Evolutionary conservation across 2,329 filamentous ascomycete species (phyloP).

Genomic region (Fusarium anthophilum): DNA sequence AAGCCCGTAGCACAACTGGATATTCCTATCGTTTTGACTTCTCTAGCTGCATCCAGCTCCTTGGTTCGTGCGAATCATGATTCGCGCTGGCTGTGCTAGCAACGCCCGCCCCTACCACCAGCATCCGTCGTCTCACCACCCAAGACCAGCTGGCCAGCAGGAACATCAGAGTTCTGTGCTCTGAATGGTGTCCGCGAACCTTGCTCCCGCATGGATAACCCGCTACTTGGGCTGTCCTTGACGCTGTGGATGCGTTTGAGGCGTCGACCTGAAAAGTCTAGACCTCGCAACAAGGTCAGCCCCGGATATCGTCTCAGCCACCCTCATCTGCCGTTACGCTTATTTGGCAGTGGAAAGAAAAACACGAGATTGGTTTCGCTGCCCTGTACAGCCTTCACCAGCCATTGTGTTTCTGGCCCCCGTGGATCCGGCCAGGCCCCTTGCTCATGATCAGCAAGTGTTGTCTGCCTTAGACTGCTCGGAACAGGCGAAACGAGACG

Average conservation of each 20-base stretch:
- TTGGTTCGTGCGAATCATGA: slow-evolving; percentile 38
- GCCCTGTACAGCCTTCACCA: neutral
- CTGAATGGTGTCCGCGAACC: slow-evolving; percentile 5
- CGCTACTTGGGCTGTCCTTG: slow-evolving; percentile 5
- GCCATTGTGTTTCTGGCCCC: slow-evolving; percentile 8
- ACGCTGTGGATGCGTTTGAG: slow-evolving; percentile 28
- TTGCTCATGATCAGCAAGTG: slow-evolving; percentile 23
- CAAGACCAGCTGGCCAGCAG: slow-evolving; percentile 25
- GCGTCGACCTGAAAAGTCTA: slow-evolving; percentile 32
- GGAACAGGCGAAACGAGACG: neutral
- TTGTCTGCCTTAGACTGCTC: slow-evolving; percentile 7
- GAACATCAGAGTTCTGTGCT: slow-evolving; percentile 13
- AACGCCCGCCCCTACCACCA: slow-evolving; percentile 34
- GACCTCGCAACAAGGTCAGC: slow-evolving; percentile 38
- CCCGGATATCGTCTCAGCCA: slow-evolving; percentile 42
- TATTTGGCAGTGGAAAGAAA: slow-evolving; percentile 20
- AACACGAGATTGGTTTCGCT: neutral
- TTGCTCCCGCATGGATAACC: neutral
- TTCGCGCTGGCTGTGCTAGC: slow-evolving; percentile 15
- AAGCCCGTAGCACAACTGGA: slow-evolving; percentile 33
- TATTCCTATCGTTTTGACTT: slow-evolving; percentile 19
- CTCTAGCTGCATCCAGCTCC: slow-evolving; percentile 35
- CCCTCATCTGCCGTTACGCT: slow-evolving; percentile 39
- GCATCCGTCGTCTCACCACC: slow-evolving; percentile 37
- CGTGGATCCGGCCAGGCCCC: slow-evolving; percentile 18